phyloP scores from a whole-genome alignment of 495 filamentous ascomycete genomes.

The Penicillium silybi region DNA sequence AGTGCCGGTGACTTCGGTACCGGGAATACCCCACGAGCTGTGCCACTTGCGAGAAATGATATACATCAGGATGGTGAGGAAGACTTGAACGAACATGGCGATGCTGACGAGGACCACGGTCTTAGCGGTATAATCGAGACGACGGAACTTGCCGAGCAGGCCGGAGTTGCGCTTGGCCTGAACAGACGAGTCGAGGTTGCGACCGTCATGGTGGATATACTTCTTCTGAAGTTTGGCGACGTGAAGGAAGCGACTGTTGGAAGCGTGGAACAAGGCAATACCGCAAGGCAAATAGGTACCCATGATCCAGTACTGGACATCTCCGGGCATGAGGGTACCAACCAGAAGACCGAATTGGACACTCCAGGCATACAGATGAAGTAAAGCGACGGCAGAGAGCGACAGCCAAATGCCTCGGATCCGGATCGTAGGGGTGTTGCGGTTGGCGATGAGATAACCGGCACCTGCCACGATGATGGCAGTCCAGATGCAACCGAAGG shows the following conservation, averaged over 20 bases:
- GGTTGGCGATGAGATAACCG: constrained; percentile 51
- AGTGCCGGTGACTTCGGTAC: constrained; percentile 35
- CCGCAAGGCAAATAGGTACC: constrained; percentile 65
- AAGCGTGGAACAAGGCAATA: constrained; percentile 67
- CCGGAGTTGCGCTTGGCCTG: constrained; percentile 8
- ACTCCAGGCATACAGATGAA: constrained; percentile 59
- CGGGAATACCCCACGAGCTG: constrained; percentile 50
- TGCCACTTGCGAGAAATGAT: constrained; percentile 65
- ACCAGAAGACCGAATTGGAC: constrained; percentile 57
- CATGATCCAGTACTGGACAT: constrained; percentile 70
- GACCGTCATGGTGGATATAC: constrained; percentile 18
- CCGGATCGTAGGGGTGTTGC: constrained; percentile 54
- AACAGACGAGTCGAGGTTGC: not conserved
- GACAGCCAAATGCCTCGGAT: constrained; percentile 60
- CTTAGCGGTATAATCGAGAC: constrained; percentile 26
- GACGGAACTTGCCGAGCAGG: constrained; percentile 24
- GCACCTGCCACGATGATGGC: constrained; percentile 48
- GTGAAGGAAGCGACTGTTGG: constrained; percentile 62
- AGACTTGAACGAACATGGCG: constrained; percentile 38
- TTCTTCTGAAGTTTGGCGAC: constrained; percentile 47
- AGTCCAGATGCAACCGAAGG: constrained; percentile 50
- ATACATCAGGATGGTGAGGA: constrained; percentile 59
- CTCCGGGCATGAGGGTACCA: constrained; percentile 56
- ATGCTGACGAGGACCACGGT: constrained; percentile 27
- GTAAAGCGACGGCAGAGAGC: constrained; percentile 52